Percentiles rank a stretch among this genome's conserved stretches.
phyloP scores from a whole-genome alignment of 495 filamentous ascomycete species.

The Clavariopsis aquatica region DNA sequence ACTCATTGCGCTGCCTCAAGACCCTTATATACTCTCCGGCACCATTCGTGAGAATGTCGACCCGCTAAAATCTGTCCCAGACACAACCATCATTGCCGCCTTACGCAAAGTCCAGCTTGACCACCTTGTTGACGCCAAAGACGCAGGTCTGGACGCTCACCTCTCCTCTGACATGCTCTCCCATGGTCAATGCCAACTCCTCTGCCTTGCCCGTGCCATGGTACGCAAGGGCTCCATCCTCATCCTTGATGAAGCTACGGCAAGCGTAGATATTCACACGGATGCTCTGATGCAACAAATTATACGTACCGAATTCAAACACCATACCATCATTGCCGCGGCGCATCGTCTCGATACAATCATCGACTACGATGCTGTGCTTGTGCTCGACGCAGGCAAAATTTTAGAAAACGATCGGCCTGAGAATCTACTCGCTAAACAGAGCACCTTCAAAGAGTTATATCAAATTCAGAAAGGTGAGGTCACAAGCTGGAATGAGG shows the following conservation, averaged over 20 bases:
- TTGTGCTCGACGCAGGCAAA: slow-evolving; percentile 42
- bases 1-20: slow-evolving; percentile 63
- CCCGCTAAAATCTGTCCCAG: slow-evolving; percentile 71
- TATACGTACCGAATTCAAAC: slow-evolving; percentile 41
- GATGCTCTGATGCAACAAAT: slow-evolving; percentile 44
- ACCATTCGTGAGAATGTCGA: slow-evolving; percentile 83
- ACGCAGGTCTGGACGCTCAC: slow-evolving; percentile 78
- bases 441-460: slow-evolving; percentile 19
- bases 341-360: slow-evolving; percentile 46
- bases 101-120: slow-evolving; percentile 74
- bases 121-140: slow-evolving; percentile 54
- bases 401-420: slow-evolving; percentile 43
- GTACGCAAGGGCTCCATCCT: slow-evolving; percentile 78
- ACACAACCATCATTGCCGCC: slow-evolving; percentile 71
- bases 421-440: slow-evolving; percentile 2
- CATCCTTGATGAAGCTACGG: slow-evolving; percentile 89
- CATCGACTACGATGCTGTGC: slow-evolving; percentile 46
- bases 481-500: background rate
- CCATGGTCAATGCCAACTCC: slow-evolving; percentile 84
- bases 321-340: slow-evolving; percentile 44
- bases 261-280: slow-evolving; percentile 50
- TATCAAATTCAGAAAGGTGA: slow-evolving; percentile 26
- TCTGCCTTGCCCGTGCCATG: slow-evolving; percentile 86
- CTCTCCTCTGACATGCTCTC: slow-evolving; percentile 54
- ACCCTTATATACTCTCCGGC: slow-evolving; percentile 71